Base-by-base conservation (phyloP, 2,329 filamentous ascomycete genomes). In the Thermothelomyces thermophilus region DNA sequence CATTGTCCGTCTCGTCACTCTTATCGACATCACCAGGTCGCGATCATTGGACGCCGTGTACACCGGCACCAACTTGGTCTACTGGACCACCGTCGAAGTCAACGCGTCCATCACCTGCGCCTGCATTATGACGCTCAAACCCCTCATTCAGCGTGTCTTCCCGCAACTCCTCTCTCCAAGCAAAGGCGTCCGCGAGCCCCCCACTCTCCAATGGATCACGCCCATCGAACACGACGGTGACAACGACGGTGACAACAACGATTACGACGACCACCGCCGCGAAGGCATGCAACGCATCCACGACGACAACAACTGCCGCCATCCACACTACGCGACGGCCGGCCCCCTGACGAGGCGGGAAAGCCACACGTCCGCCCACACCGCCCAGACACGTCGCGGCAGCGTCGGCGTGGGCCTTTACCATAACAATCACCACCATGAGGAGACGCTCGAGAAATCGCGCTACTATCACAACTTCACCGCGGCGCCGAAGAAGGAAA, bases 61-160 rank as follows among this genome's bases (percentile, higher is more conserved):
- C 56, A 56, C 55, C 28, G 56, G 51, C 44, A 56, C 63, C 22
- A 45, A 61, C 14, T 57, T 67, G 37, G 60, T 64, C 31, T 65
- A 62, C 53, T 67, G 66, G 64, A 68, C 65, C n/a, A 53, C 54
- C 10, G 56, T 67, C 50, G 66, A 70, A 41, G 63, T 67, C 50
- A 66, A 67, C 56, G 57, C 64, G 5, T 63, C 64, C 47, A 66
- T 70, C 31, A 56, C 61, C 8, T 67, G 66, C 49, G 66, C 67
- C 33, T 67, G 63, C 55, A 60, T 67, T 36, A 66, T 67, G 48
- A 68, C 66, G 6, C 60, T 70, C 10, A 70, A 69, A 41, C 68
- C 68, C 1, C 59, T 69, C 13, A 56, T 67, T 26, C 67, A 69
- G 28, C 68, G 62, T 22, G 37, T 56, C 35, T 61, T 60, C 50